Evolutionary conservation across 208 protist species (phyloP), one percentile per base, ranked within the genome.

Genomic region (Crithidia thermophila): DNA sequence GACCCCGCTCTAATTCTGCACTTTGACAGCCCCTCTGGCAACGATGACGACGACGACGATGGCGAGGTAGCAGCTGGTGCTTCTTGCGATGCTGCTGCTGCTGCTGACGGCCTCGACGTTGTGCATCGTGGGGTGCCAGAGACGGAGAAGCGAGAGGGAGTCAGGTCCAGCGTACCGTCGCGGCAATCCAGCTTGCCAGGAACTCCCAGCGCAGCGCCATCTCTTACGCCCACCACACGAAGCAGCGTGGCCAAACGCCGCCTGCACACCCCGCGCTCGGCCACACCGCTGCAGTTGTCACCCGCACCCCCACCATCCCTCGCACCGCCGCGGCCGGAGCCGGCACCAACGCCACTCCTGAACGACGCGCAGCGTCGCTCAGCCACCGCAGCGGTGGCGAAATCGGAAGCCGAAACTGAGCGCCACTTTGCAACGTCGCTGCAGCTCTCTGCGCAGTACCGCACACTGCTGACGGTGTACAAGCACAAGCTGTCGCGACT

Each of bases 381-480:
- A 5, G 18, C 27, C 4, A 30, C n/a, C n/a, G 10, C 30, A n/a
- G 4, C 3, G 20, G n/a, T 43, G 3, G 4, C 9, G 2, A 27
- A 10, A 4, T 27, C 50, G 4, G 13, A 0, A 3, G 23, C 6
- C 9, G 49, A 45, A 25, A 25, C 62, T 3, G 39, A 59, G 40
- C 50, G 2, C 16, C 1, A 10, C 27, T 34, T 36, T n/a, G 39
- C 30, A 0, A 40, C 5, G 11, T 0, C 40, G 13, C 21, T 47
- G 16, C 42, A 11, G 20, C 21, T 56, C 23, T 33, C 33, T 30
- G 21, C 52, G 20, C 53, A 56, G 45, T 71, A 55, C 36, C 65
- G 40, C 42, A 55, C 52, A n/a, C 45, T 63, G n/a, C 34, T 63
- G 27, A 3, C 5, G n/a, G 53, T 63, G 7, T 71, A 71, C 45